Base-by-base conservation (phyloP, 306 rosid genomes). In the Fragaria vesca region DNA sequence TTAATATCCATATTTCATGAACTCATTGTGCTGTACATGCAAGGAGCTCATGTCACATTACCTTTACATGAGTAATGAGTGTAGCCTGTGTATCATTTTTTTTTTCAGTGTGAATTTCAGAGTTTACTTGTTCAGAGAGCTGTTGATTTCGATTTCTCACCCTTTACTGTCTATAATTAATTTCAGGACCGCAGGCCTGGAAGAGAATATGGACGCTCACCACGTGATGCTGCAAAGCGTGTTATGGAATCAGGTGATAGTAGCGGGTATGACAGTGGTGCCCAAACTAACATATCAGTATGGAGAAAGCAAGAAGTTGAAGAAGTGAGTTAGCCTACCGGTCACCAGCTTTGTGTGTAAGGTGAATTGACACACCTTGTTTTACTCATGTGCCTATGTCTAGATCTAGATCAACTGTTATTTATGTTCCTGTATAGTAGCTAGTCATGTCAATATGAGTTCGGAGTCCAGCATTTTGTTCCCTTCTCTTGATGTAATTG, bases 261-360 rank as follows among this genome's bases (percentile, higher is more conserved):
- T 34, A 86, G 92, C 4, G 89, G 90, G 17, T 84, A 86, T 67
- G 94, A 90, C 81, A 90, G 94, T 69, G 78, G 87, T 65, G 86
- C 82, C 54, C 90, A 79, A 79, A 63, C 77, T 47, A 86, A 66
- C 65, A 69, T 32, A 18, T 75, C 84, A 45, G 63, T 69, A 60
- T 80, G 85, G 80, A 85, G 83, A 88, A 88, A 85, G 79, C 74
- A 54, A 75, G 89, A 83, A 78, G 77, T 76, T 46, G 82, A 82
- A 58, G 88, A 85, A 78, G 88, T 67, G 58, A 81, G 42, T 48
- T 71, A 77, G 79, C 76, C 67, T 45, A 43, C 45, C 69, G 12
- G 55, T 45, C 71, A 62, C 71, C 46, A 72, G 61, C 71, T 71
- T 57, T 52, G 18, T 76, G 11, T 13, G 52, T 20, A 61, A 42